phyloP scores from a whole-genome alignment of 495 filamentous ascomycete species.

The Daldinia caldariorum region DNA sequence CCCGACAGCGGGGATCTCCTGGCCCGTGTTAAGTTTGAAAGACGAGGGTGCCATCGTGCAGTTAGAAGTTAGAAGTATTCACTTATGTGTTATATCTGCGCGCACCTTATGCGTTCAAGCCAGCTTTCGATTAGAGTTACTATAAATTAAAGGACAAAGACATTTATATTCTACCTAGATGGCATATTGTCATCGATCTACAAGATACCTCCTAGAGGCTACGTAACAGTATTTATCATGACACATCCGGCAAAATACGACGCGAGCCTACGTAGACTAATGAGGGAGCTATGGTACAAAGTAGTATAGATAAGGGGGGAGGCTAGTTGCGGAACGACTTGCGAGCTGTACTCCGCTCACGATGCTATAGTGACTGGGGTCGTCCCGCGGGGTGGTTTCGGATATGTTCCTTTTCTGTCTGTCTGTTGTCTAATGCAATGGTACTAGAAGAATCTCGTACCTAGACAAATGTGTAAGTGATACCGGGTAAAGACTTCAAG shows the following conservation, averaged over 20 bases:
- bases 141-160: background rate
- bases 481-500: background rate
- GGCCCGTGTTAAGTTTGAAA: constrained; percentile 81
- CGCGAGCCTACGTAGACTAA: constrained; percentile 26
- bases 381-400: background rate
- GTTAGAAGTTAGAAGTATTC: background rate
- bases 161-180: constrained; percentile 9
- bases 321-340: constrained; percentile 12
- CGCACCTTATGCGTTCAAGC: background rate
- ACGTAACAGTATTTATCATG: constrained; percentile 34
- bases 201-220: constrained; percentile 14
- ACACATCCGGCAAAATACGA: constrained; percentile 44
- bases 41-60: constrained; percentile 59
- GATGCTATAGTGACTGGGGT: constrained; percentile 3
- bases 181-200: constrained; percentile 1
- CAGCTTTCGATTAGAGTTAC: background rate
- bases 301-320: constrained; percentile 27
- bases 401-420: constrained; percentile 1
- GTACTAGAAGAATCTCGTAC: background rate
- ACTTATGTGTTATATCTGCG: background rate
- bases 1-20: constrained; percentile 78
- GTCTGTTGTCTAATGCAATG: background rate
- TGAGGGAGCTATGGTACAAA: constrained; percentile 11
- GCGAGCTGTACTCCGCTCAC: background rate
- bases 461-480: background rate